Evolutionary conservation across 352 stramenopile species (phyloP).

Genomic region (Phytophthora fragariaefolia): DNA sequence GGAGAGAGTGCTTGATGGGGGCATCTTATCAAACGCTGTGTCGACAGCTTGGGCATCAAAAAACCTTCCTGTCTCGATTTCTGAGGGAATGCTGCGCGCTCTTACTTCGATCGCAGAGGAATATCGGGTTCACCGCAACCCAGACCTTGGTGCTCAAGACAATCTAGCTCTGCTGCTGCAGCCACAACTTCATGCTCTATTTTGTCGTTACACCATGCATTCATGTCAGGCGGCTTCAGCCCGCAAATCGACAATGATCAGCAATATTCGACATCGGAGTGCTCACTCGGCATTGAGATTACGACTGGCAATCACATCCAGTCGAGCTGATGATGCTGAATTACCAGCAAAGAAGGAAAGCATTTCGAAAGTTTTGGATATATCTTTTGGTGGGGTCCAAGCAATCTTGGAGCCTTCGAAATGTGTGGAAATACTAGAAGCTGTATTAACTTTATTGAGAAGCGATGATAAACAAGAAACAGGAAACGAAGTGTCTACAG

Average conservation of each 20-base stretch:
- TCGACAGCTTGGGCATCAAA: constrained; percentile 37
- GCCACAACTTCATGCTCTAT: constrained; percentile 48
- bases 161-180: constrained; percentile 54
- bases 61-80: constrained; percentile 27
- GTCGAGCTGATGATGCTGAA: constrained; percentile 12
- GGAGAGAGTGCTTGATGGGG: constrained; percentile 52
- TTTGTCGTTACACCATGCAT: constrained; percentile 46
- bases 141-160: constrained; percentile 42
- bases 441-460: constrained; percentile 26
- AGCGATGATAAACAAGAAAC: background rate
- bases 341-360: constrained; percentile 14
- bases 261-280: constrained; percentile 53
- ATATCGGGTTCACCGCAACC: constrained; percentile 50
- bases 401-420: constrained; percentile 36
- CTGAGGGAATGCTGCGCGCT: constrained; percentile 26
- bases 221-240: constrained; percentile 43
- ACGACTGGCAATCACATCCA: constrained; percentile 35
- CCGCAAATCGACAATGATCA: constrained; percentile 18
- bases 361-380: constrained; percentile 40
- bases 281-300: constrained; percentile 72
- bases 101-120: constrained; percentile 34
- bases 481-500: constrained; percentile 1
- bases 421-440: constrained; percentile 36
- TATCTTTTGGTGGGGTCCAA: constrained; percentile 41
- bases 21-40: constrained; percentile 44